Percentiles rank a stretch among this genome's conserved stretches.
Conservation (phyloP, 805 yeast genomes). For the Zygosaccharomyces bisporus region DNA sequence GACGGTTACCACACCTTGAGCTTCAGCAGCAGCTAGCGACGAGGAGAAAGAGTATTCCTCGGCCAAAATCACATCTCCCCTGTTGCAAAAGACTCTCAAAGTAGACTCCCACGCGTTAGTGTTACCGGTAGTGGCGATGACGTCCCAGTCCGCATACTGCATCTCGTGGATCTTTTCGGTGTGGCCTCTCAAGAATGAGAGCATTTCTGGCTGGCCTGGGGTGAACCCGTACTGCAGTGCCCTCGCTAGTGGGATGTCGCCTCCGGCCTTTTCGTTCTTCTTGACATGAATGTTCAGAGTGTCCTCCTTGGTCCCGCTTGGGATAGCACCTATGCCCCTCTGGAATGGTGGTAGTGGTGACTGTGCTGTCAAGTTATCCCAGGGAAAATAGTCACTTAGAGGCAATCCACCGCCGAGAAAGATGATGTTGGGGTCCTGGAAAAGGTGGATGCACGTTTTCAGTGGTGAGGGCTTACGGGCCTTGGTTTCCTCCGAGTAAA, state of each 20-base stretch:
- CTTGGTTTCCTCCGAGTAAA: conserved; percentile 72
- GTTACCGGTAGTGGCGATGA: conserved; percentile 72
- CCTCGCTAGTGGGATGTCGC: conserved; percentile 70
- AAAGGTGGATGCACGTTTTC: conserved; percentile 80
- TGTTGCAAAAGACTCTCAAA: conserved; percentile 68
- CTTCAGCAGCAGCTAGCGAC: conserved; percentile 75
- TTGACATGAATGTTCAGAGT: conserved; percentile 22
- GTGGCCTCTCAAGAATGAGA: conserved; percentile 71
- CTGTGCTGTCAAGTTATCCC: conserved; percentile 66
- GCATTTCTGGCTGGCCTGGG: conserved; percentile 71
- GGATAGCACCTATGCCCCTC: conserved; percentile 70
- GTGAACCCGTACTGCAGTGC: conserved; percentile 92
- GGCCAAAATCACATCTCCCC: conserved; percentile 78
- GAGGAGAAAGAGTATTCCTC: conserved; percentile 84
- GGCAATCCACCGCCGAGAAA: conserved; percentile 97
- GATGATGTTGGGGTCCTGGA: conserved; percentile 66
- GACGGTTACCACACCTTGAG: conserved; percentile 61
- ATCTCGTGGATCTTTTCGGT: conserved; percentile 48
- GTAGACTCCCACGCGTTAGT: conserved; percentile 88
- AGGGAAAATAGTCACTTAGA: conserved; percentile 85
- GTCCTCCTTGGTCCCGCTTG: conserved; percentile 33
- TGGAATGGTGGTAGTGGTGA: conserved; percentile 78
- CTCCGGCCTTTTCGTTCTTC: conserved; percentile 41
- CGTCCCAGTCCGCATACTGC: conserved; percentile 66
- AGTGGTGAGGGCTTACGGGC: conserved; percentile 74